A percentile compares a stretch with the other conserved stretches of the same genome.
phyloP scores from a whole-genome alignment of 805 yeast genomes.

The Ogataea allantospora region DNA sequence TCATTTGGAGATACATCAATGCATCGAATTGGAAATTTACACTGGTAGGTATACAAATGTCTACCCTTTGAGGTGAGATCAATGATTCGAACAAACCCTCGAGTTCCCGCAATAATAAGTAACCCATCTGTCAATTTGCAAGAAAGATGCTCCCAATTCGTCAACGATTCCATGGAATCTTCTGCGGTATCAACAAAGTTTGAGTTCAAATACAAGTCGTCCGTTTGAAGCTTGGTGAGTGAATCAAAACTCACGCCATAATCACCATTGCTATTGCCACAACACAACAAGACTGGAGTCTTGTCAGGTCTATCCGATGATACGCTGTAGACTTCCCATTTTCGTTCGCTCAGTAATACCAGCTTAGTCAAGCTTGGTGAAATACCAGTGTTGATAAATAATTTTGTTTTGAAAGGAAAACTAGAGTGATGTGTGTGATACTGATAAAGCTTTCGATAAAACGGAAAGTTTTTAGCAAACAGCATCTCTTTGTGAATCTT shows the following conservation, averaged over 20 bases:
- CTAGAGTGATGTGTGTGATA: conserved; percentile 50
- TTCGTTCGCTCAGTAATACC: conserved; percentile 62
- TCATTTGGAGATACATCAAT: conserved; percentile 68
- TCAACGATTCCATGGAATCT: conserved; percentile 36
- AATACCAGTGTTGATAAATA: conserved; percentile 55
- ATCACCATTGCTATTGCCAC: conserved; percentile 70
- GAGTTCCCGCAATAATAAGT: conserved; percentile 67
- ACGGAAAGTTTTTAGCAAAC: conserved; percentile 80
- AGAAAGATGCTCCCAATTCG: conserved; percentile 57
- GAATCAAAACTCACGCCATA: conserved; percentile 52
- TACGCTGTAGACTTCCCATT: conserved; percentile 72
- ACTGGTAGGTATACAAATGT: conserved; percentile 64
- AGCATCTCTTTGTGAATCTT: conserved; percentile 51
- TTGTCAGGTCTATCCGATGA: conserved; percentile 40
- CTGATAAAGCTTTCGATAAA: conserved; percentile 61
- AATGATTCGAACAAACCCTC: conserved; percentile 66
- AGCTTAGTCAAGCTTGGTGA: conserved; percentile 64
- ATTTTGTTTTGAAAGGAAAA: conserved; percentile 45
- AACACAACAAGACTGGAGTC: conserved; percentile 57
- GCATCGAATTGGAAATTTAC: conserved; percentile 77
- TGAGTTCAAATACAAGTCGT: conserved; percentile 28
- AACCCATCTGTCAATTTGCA: conserved; percentile 59
- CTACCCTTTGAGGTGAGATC: conserved; percentile 57
- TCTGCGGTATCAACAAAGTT: conserved; percentile 25
- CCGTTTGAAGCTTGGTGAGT: conserved; percentile 27